Base-by-base conservation (phyloP, 768 basidiomycete species). In the Phaeolepiota aurea region DNA sequence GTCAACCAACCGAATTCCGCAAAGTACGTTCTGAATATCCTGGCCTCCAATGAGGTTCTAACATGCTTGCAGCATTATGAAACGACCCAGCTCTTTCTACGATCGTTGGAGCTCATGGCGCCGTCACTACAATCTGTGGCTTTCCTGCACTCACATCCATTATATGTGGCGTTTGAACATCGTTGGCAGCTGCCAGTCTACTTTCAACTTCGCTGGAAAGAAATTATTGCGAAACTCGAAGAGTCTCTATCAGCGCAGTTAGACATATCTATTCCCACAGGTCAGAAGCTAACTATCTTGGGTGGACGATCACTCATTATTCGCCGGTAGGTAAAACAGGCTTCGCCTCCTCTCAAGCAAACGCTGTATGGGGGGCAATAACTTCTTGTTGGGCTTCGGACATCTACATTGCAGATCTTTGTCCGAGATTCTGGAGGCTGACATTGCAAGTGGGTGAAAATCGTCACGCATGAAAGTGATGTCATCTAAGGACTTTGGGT, bases 171-270 rank as follows among this genome's bases (percentile, higher is more conserved):
- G 1, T 96, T 98, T 54, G 77, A 85, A 54, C 72, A 76, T 45
- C 75, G 91, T 23, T 99, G 96, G 93, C 96, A 98, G 55, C 72
- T 99, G 2, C 87, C 90, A 1, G 86, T 98, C 5, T 98, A 98
- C 56, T 98, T 94, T 58, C 96, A 99, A 54, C 66, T 99, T 45
- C 76, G 94, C 32, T 94, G 93, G 90, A 96, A 96, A 61, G 94
- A 96, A 54, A 87, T 94, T 38, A 78, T 92, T 0, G 63, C 72
- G 0, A 70, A 67, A 37, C 62, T 96, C 12, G 96, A 99, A 62
- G 80, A 82, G 10, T 60, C 64, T 2, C 61, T 98, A 11, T 54
- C 60, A 13, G n/a, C n/a, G n/a, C n/a, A n/a, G n/a, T n/a, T n/a
- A n/a, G n/a, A n/a, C n/a, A n/a, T n/a, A n/a, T n/a, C n/a, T n/a